These are phyloP conservation scores for Aphanomyces invadans DNA, from an alignment of 352 stramenopile genomes.

Conservation along the genomic window DNA sequence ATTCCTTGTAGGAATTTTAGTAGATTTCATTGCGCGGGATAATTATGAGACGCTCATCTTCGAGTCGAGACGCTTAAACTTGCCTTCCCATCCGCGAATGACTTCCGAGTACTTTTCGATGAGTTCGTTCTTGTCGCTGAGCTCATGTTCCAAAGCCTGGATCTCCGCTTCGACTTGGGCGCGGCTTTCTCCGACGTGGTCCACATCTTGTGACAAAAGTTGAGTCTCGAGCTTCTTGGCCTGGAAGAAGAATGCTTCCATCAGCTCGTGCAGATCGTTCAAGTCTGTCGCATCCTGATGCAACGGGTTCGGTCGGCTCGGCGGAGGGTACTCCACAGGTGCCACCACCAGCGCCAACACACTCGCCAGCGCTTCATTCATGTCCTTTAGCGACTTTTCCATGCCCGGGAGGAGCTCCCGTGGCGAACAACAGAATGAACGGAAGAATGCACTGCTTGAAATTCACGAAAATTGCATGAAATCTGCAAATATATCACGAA, in stretches of 20 bases:
- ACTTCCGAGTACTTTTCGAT: conserved; percentile 81
- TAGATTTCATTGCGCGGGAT: too few relatives aligned
- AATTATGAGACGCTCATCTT: conserved; percentile 35
- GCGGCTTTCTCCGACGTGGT: not conserved
- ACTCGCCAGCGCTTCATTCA: conserved; percentile 70
- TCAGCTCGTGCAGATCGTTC: conserved; percentile 51
- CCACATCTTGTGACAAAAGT: conserved; percentile 32
- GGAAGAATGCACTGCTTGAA: too few relatives aligned
- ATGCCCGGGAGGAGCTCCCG: too few relatives aligned
- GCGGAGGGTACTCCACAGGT: conserved; percentile 74
- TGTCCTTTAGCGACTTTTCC: conserved; percentile 38
- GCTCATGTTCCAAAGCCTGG: conserved; percentile 57
- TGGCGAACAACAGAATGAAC: too few relatives aligned
- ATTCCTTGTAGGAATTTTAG: too few relatives aligned
- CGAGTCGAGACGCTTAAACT: conserved; percentile 71
- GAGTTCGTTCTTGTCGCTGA: conserved; percentile 77
- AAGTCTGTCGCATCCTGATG: conserved; percentile 71
- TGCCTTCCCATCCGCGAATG: conserved; percentile 74
- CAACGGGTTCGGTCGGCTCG: conserved; percentile 77
- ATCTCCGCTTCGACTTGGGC: conserved; percentile 68
- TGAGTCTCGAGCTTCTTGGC: conserved; percentile 77
- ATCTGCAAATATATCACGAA: too few relatives aligned
- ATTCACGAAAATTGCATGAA: too few relatives aligned
- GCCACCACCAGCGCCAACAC: conserved; percentile 66
- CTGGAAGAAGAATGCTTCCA: conserved; percentile 72